Evolutionary conservation across 2,329 filamentous ascomycete genomes (phyloP).

Genomic region (Scedosporium apiospermum): DNA sequence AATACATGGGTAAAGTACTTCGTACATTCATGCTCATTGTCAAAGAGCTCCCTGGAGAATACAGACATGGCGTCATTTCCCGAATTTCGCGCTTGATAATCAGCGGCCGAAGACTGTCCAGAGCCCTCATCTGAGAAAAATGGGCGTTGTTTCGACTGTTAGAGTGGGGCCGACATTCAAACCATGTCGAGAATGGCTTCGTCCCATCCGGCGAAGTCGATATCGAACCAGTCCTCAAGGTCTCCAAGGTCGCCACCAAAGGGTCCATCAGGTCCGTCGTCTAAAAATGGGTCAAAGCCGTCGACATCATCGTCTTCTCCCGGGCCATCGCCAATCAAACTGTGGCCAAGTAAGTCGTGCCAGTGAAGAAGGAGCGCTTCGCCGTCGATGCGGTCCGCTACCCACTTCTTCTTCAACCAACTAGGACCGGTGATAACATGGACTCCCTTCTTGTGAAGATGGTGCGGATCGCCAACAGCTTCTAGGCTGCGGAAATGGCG

Average conservation of each 20-base stretch:
- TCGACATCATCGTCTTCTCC: background rate
- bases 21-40: too few species aligned
- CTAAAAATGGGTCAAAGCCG: background rate
- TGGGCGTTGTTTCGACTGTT: too few species aligned
- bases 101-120: too few species aligned
- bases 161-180: background rate
- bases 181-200: background rate
- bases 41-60: too few species aligned
- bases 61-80: too few species aligned
- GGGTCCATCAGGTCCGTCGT: background rate
- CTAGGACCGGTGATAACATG: conserved; percentile 3
- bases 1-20: too few species aligned
- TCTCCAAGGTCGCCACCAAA: background rate
- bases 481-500: conserved; percentile 3
- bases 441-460: conserved; percentile 3
- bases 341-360: background rate
- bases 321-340: background rate
- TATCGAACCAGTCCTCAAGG: background rate
- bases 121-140: too few species aligned
- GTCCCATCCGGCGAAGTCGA: background rate
- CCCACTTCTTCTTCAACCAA: conserved; percentile 6
- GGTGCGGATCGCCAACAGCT: conserved; percentile 2
- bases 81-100: too few species aligned
- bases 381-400: conserved; percentile 1
- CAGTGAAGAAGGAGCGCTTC: conserved; percentile 1